Evolutionary conservation across 1,284 basidiomycete genomes (phyloP), one percentile per base, ranked within the genome.

Genomic region (Boletus sp.): DNA sequence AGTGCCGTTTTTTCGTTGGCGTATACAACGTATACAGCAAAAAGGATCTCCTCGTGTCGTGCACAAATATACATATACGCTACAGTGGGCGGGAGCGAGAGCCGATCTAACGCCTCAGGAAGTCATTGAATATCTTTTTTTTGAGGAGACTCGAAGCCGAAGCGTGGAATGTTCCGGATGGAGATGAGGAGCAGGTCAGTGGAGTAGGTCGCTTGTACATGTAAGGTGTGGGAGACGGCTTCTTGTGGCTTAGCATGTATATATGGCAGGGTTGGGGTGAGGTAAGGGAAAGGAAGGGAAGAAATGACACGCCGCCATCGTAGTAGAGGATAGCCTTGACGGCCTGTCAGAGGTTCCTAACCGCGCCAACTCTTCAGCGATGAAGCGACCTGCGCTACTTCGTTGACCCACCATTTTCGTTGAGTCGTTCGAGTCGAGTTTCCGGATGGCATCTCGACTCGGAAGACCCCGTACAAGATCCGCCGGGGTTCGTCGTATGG

Each of bases 101-200:
- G 23, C 96, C 96, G 57, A 99, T 96, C 69, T 96, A 93, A 40
- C 96, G 78, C 44, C 94, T 82, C 4, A 99, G 76, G 16, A 99
- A 82, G 57, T 89, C 89, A 70, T 91, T 95, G 78, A 96, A 97
- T 61, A 99, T 95, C 69, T 94, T 99, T 95, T 71, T 99, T 99
- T 57, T 90, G n/a, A n/a, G n/a, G 79, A 26, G 91, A 84, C 72
- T 99, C 96, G 63, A 99, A 99, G 62, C 99, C 96, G 64, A 99
- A 88, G 30, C 84, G 81, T 29, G 77, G 80, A 57, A 98, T 88
- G 66, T 91, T 82, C 41, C 81, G 72, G n/a, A 98, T 84, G 54
- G 99, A 82, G 41, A 84, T 73, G 53, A 87, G 79, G 9, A 99
- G 76, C 19, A 98, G 75, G 65, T 98, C 92, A 48, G 87, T 87